Percentiles rank a stretch among this genome's conserved stretches.
Conservation (phyloP, 331 rosid genomes). For the Phaseolus coccineus region DNA sequence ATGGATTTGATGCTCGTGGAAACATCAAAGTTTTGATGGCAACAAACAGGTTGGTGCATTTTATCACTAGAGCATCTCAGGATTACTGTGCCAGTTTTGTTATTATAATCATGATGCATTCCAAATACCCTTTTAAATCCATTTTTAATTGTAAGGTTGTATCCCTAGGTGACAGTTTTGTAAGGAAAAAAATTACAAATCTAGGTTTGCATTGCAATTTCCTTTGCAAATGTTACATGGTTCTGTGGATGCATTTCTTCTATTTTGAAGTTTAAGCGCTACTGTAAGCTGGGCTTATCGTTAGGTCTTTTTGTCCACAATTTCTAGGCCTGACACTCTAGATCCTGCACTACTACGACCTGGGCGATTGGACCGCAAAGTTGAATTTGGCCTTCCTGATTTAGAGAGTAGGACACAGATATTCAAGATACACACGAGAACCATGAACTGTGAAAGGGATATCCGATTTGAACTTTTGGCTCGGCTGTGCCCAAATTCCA, state of each 20-base stretch:
- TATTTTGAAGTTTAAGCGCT: neutral
- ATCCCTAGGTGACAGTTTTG: neutral
- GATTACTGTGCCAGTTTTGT: neutral
- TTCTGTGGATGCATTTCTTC: conserved; percentile 8
- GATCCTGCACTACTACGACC: conserved; percentile 97
- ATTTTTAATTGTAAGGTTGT: neutral
- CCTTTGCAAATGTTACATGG: neutral
- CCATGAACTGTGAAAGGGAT: conserved; percentile 98
- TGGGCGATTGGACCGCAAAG: conserved; percentile 95
- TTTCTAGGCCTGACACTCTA: conserved; percentile 89
- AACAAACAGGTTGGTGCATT: conserved; percentile 77
- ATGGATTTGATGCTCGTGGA: conserved; percentile 98
- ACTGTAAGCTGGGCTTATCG: neutral
- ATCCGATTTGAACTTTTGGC: conserved; percentile 90
- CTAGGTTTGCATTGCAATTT: neutral
- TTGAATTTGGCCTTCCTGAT: conserved; percentile 98
- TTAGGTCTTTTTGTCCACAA: conserved; percentile 15
- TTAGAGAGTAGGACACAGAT: conserved; percentile 96
- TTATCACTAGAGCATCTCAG: neutral
- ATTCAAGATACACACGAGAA: conserved; percentile 93
- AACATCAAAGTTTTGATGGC: conserved; percentile 98
- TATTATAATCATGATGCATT: conserved; percentile 7
- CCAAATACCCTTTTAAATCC: conserved; percentile 2
- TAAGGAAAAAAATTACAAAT: neutral
- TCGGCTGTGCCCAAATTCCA: conserved; percentile 96